Evolutionary conservation across 2,329 filamentous ascomycete species (phyloP), one percentile per base, ranked within the genome.

Genomic region (Teratosphaeria gauchensis): DNA sequence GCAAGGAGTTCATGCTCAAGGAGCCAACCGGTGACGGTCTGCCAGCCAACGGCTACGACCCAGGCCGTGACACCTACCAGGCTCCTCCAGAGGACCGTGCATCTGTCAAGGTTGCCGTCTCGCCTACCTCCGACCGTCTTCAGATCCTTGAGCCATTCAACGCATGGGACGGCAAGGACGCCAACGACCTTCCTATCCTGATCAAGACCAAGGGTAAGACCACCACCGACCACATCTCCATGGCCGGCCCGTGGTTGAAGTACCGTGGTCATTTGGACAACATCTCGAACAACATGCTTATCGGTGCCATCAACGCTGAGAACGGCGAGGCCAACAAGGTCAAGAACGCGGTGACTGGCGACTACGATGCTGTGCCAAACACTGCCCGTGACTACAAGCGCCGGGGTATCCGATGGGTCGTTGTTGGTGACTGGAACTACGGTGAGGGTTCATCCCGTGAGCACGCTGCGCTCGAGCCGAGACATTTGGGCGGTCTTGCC

Each of bases 281-380:
- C 84, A 96, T 97, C 80, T 96, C 92, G 74, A 96, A 97, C 86
- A 97, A 97, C 84, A 95, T 96, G 90, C 79, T 97, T 76, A 96
- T 97, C 69, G 92, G 92, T 80, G 94, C 94, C 71, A 90, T 91
- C 80, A 99, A 96, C 80, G 86, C 88, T 71, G 92, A 89, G 72
- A 99, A 97, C 78, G 90, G 87, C 61, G 90, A 97, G 82, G 92
- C 91, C 71, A 99, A 99, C 86, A 96, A 95, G 83, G 81, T 99
- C 76, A 88, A 90, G 83, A 96, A 99, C 85, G 79, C 84, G 77
- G 86, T 88, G 71, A 95, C 82, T 63, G 89, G 87, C 69, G 85
- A 92, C 67, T 92, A 84, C 75, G 91, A 87, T 72, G 89, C 90
- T 61, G 94, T 99, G 59, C 94, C 94, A 60, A 90, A 88, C 62